Conservation (phyloP, 2,329 filamentous ascomycete species). For the Paracorniculantispora psalliotae region DNA sequence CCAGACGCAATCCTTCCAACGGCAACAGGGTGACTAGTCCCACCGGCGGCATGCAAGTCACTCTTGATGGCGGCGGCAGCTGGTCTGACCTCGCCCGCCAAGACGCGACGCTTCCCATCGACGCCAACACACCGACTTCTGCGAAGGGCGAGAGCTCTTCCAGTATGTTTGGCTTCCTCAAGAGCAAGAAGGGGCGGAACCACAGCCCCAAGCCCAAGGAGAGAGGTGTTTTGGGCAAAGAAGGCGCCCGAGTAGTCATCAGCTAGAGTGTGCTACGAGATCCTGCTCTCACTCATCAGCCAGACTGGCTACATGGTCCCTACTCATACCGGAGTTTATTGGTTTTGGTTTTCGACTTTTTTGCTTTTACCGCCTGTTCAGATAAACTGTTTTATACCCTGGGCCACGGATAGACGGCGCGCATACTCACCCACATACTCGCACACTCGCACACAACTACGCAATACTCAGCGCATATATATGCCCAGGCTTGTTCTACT, state of each 20-base stretch:
- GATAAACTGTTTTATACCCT: slow-evolving; percentile 12
- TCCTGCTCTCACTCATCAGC: too few species aligned
- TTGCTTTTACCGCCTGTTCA: background rate
- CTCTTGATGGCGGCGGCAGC: slow-evolving; percentile 80
- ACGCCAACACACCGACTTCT: slow-evolving; percentile 52
- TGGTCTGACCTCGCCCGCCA: slow-evolving; percentile 89
- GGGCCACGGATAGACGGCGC: slow-evolving; percentile 7
- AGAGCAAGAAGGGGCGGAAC: slow-evolving; percentile 81
- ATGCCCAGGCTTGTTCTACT: too few species aligned
- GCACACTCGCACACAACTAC: background rate
- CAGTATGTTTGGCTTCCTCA: slow-evolving; percentile 87
- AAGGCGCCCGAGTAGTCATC: slow-evolving; percentile 81
- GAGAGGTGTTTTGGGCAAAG: slow-evolving; percentile 87
- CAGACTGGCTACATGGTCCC: too few species aligned
- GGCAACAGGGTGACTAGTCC: slow-evolving; percentile 69
- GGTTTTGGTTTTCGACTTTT: background rate
- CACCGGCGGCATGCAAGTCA: slow-evolving; percentile 83
- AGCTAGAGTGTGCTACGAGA: slow-evolving; percentile 42
- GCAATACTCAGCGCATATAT: too few species aligned
- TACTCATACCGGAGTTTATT: background rate
- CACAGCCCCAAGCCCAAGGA: slow-evolving; percentile 93
- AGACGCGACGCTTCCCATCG: slow-evolving; percentile 67
- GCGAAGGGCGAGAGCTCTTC: slow-evolving; percentile 54
- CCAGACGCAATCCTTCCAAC: slow-evolving; percentile 46
- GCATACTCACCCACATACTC: background rate